Base-by-base conservation (phyloP, 352 stramenopile genomes). In the Peronosclerospora sorghi region DNA sequence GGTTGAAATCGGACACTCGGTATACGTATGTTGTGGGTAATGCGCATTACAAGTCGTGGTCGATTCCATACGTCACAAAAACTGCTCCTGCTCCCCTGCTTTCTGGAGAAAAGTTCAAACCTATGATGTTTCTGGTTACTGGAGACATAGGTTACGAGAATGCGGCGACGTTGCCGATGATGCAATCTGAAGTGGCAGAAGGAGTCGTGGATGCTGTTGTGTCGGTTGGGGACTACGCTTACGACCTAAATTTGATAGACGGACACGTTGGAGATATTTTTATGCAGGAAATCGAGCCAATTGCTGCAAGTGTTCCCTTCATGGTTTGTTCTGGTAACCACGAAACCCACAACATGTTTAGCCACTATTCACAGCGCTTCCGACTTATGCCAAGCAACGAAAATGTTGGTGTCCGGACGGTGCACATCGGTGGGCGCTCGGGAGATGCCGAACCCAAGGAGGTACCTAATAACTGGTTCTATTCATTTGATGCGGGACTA, bases 291-390 rank as follows among this genome's bases (percentile, higher is more conserved):
- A 90, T 94, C 50, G 70, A 95, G 28, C 71, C 76, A 2, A 91
- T 94, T 39, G 81, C 82, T 14, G 69, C 77, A 12, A 61, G 54
- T 10, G 68, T 93, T 24, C 84, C 86, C 1, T 96, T 93, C 49
- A 95, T 96, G 83, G 81, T 95, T 32, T 74, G 75, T 8, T 73
- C 81, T 0, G 87, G 87, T 24, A 96, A 96, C 60, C 87, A 96
- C 64, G 87, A 96, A 51, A 81, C 65, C 14, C 65, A 95, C 54
- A 79, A 80, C 35, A 48, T 65, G 41, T 92, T 94, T 51, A 73
- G 60, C 37, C 78, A 95, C 59, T 92, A 93, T 69, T 85, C 79
- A 9, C 62, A 93, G 46, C 70, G 77, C 7, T 95, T 95, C 45
- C 76, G 69, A 27, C 65, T 85, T 28, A 91, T 94, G 73, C 80